phyloP scores from a whole-genome alignment of 495 filamentous ascomycete genomes.

The Tuber umbilicatum region DNA sequence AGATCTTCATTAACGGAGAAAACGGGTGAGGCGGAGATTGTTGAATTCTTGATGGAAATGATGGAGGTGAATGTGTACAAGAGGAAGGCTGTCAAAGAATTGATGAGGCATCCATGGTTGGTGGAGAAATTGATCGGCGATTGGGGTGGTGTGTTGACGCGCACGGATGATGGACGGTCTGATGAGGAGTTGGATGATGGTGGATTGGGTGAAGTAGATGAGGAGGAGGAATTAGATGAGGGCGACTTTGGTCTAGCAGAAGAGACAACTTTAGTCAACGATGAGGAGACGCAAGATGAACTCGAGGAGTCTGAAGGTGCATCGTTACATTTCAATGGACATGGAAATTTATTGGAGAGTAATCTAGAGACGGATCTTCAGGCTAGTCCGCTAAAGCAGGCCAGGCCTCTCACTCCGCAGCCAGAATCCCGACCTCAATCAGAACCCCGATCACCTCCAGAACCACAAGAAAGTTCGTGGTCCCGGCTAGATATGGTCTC shows the following conservation, averaged over 20 bases:
- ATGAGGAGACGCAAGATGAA: constrained; percentile 3
- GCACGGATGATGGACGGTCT: constrained; percentile 1
- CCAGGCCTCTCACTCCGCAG: background rate
- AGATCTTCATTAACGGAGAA: constrained; percentile 10
- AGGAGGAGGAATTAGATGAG: constrained; percentile 12
- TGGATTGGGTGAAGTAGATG: constrained; percentile 5
- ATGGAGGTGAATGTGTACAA: constrained; percentile 29
- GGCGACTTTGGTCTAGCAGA: background rate
- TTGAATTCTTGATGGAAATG: constrained; percentile 29
- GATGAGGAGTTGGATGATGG: background rate
- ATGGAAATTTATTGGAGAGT: background rate
- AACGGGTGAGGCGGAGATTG: constrained; percentile 12
- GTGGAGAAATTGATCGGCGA: constrained; percentile 27
- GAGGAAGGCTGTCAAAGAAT: constrained; percentile 22
- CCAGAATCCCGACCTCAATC: background rate
- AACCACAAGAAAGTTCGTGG: background rate
- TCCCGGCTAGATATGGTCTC: background rate
- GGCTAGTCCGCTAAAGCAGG: background rate
- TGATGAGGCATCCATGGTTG: constrained; percentile 36
- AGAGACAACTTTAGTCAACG: background rate
- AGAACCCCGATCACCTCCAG: background rate
- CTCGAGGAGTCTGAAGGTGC: background rate
- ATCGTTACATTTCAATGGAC: constrained; percentile 1
- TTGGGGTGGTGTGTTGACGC: constrained; percentile 32
- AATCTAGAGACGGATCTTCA: background rate